Conservation (phyloP, 2,329 filamentous ascomycete species). For the Fusarium liriodendri region DNA sequence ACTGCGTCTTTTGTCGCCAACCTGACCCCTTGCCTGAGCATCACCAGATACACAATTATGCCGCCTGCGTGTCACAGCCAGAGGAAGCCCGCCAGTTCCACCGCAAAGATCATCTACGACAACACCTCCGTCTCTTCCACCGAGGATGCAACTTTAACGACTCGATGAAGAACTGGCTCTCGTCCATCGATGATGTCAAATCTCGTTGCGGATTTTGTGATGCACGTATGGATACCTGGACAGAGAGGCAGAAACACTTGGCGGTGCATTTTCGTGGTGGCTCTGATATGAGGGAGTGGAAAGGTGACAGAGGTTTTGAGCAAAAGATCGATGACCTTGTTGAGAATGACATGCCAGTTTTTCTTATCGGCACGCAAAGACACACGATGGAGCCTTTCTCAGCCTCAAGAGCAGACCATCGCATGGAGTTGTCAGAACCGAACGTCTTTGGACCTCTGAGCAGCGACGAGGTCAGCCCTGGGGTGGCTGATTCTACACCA, state of each 20-base stretch:
- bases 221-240: neutral
- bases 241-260: neutral
- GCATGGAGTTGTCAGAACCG: neutral
- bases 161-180: neutral
- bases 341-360: neutral
- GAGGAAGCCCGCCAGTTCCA: neutral
- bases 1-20: neutral
- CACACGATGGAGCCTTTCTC: neutral
- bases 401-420: neutral
- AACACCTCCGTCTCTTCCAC: neutral
- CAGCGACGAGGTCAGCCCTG: neutral
- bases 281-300: neutral
- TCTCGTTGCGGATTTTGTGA: neutral
- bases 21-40: neutral
- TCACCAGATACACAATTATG: neutral
- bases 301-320: neutral
- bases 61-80: neutral
- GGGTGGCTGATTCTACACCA: neutral
- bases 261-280: neutral
- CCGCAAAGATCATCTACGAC: neutral
- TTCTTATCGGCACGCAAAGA: neutral
- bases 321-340: neutral
- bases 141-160: neutral
- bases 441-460: neutral
- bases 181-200: neutral